Evolutionary conservation across 73 alveolate species (phyloP).

Genomic region (Durusdinium trenchii): DNA sequence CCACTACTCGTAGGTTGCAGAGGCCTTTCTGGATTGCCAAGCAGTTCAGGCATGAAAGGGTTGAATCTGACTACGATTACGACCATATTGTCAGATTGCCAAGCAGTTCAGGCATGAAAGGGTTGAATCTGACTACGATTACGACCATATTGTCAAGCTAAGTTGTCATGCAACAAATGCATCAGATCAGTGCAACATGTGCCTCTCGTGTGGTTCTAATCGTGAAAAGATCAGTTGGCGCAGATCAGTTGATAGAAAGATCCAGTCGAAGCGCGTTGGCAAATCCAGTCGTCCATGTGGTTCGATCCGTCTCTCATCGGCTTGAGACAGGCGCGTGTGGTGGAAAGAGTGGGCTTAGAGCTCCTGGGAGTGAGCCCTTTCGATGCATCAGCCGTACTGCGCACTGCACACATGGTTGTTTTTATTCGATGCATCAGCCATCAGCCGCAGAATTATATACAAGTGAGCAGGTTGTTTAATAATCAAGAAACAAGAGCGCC

Average conservation of each 20-base stretch:
- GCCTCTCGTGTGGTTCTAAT: too few species aligned
- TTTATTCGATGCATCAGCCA: too few species aligned
- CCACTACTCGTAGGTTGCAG: conserved; percentile 61
- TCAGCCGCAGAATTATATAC: too few species aligned
- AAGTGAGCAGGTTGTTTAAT: too few species aligned
- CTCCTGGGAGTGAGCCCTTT: conserved; percentile 70
- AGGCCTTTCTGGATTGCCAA: conserved; percentile 87
- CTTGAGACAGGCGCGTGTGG: conserved; percentile 56
- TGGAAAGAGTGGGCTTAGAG: conserved; percentile 68
- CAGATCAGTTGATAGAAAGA: not conserved
- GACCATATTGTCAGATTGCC: conserved; percentile 13
- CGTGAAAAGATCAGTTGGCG: not conserved
- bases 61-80: not conserved
- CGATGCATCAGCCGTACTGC: too few species aligned
- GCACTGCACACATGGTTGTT: too few species aligned
- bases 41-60: conserved; percentile 66
- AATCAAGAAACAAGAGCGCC: too few species aligned
- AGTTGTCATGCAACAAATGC: not conserved
- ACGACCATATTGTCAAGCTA: not conserved
- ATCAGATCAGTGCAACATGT: too few species aligned
- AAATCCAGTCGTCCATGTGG: not conserved
- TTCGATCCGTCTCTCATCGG: too few species aligned
- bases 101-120: conserved; percentile 70
- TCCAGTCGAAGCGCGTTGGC: not conserved
- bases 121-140: not conserved